Evolutionary conservation across 2,329 filamentous ascomycete species (phyloP).

Genomic region (Clonostachys byssicola): DNA sequence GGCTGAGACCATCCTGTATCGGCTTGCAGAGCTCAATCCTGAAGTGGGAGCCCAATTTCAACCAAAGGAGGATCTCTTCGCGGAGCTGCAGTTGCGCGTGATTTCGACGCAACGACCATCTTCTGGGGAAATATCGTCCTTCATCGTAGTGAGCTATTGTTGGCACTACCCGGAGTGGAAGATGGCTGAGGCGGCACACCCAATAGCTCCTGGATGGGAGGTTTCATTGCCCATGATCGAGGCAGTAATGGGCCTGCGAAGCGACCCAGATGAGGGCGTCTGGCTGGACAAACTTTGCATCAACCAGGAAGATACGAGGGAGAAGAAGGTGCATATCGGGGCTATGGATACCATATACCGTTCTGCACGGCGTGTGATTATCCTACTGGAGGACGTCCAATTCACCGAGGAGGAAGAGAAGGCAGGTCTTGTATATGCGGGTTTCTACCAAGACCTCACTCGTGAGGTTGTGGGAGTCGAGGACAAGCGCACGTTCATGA

Average conservation of each 20-base stretch:
- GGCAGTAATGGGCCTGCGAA: not conserved
- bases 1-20: not conserved
- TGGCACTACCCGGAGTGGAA: not conserved
- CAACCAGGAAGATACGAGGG: not conserved
- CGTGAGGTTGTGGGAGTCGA: not conserved
- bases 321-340: not conserved
- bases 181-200: not conserved
- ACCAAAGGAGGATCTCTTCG: not conserved
- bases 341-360: not conserved
- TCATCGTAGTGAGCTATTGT: not conserved
- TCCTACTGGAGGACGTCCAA: not conserved
- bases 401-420: not conserved
- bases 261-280: not conserved
- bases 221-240: not conserved
- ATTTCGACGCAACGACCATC: not conserved
- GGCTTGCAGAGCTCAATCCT: not conserved
- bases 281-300: not conserved
- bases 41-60: not conserved
- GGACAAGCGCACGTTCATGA: not conserved
- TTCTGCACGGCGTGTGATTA: not conserved
- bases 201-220: not conserved
- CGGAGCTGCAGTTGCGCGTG: not conserved
- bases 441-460: not conserved
- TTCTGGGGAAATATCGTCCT: not conserved
- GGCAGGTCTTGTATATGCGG: not conserved